Evolutionary conservation across 495 filamentous ascomycete species (phyloP).

Genomic region (Amniculicola lignicola): DNA sequence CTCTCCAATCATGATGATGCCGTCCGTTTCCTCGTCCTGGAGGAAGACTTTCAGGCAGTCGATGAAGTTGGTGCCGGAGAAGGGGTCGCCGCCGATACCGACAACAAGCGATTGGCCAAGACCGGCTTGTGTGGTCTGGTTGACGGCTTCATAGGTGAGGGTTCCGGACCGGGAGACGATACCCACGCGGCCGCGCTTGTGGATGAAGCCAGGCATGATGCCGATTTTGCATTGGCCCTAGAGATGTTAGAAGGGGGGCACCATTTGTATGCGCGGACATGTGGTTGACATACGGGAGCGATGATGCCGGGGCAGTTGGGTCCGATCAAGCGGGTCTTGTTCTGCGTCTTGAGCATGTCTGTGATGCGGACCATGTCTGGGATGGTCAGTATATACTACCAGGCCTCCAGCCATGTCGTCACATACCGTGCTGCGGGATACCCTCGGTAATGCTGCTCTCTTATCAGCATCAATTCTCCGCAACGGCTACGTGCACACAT

Average conservation of each 20-base stretch:
- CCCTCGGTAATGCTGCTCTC: slow-evolving; percentile 83
- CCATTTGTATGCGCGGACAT: not conserved
- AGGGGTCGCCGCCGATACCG: slow-evolving; percentile 97
- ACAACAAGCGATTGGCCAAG: slow-evolving; percentile 97
- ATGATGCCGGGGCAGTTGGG: slow-evolving; percentile 99
- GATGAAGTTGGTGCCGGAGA: slow-evolving; percentile 99
- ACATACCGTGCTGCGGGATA: slow-evolving; percentile 89
- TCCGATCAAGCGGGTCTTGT: slow-evolving; percentile 91
- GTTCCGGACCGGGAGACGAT: slow-evolving; percentile 98
- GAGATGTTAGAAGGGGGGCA: slow-evolving; percentile 25
- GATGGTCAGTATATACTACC: slow-evolving; percentile 15
- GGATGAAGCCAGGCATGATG: slow-evolving; percentile 99
- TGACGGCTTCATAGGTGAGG: slow-evolving; percentile 98
- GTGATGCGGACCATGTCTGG: slow-evolving; percentile 99
- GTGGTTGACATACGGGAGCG: slow-evolving; percentile 58
- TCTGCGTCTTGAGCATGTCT: slow-evolving; percentile 94
- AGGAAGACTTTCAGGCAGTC: slow-evolving; percentile 98
- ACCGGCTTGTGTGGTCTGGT: slow-evolving; percentile 96
- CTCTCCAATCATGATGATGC: slow-evolving; percentile 99
- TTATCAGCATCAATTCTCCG: slow-evolving; percentile 23
- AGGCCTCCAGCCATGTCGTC: not conserved
- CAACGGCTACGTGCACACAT: slow-evolving; percentile 29
- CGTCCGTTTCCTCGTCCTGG: slow-evolving; percentile 92
- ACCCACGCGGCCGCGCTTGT: slow-evolving; percentile 97
- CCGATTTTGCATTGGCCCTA: slow-evolving; percentile 99